Conservation (phyloP, 225 moss, liverwort and hornwort species). For the Marchantia polymorpha region DNA sequence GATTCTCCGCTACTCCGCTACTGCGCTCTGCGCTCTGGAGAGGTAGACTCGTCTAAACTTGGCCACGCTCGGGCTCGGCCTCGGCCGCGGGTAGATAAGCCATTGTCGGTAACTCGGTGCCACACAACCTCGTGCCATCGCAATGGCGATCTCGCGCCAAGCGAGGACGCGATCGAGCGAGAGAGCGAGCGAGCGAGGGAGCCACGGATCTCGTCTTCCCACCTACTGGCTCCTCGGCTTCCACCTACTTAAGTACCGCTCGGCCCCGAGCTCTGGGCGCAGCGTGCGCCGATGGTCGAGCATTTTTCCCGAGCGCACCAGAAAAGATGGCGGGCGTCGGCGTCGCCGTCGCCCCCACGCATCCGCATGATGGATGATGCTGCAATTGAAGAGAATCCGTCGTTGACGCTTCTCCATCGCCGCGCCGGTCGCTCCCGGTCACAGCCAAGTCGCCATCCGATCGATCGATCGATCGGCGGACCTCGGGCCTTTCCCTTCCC, state of each 20-base stretch:
- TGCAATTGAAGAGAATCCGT: neutral
- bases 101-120: neutral
- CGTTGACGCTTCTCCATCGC: neutral
- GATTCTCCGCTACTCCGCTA: too few species aligned
- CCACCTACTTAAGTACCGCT: neutral
- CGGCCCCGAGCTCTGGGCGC: neutral
- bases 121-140: neutral
- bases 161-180: neutral
- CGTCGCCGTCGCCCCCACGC: too few species aligned
- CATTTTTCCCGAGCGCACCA: neutral
- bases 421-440: neutral
- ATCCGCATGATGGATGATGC: too few species aligned
- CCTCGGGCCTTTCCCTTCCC: too few species aligned
- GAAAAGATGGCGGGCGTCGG: neutral
- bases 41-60: slow-evolving; percentile 1
- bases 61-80: neutral
- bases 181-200: too few species aligned
- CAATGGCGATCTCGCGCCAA: neutral
- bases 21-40: too few species aligned
- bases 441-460: neutral
- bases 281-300: neutral
- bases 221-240: neutral
- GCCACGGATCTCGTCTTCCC: too few species aligned
- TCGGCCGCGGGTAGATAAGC: neutral
- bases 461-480: too few species aligned